Evolutionary conservation across 306 rosid genomes (phyloP).

Genomic region (Vicia sativa): DNA sequence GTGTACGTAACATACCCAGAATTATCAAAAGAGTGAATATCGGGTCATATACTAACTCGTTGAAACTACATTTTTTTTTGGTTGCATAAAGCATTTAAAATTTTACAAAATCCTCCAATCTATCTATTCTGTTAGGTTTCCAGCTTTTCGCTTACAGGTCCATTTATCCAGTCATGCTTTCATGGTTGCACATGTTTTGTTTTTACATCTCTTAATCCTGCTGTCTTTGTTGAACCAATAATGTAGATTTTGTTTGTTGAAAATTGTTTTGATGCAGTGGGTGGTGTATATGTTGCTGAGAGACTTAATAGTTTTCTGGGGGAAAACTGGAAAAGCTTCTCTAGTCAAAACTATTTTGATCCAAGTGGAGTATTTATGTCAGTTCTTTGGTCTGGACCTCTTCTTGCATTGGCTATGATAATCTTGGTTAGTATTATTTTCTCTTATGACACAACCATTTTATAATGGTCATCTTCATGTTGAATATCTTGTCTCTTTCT

Average conservation of each 20-base stretch:
- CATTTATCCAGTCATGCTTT: constrained; percentile 9
- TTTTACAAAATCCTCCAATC: too few relatives aligned
- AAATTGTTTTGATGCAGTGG: constrained; percentile 63
- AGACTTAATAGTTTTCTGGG: constrained; percentile 57
- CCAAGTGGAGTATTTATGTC: constrained; percentile 80
- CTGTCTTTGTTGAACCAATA: constrained; percentile 14
- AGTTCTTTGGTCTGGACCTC: constrained; percentile 92
- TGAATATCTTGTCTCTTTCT: constrained; percentile 30
- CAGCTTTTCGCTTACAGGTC: not conserved
- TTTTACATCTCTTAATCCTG: constrained; percentile 14
- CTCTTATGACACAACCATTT: not conserved
- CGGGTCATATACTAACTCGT: not conserved
- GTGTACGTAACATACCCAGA: constrained; percentile 49
- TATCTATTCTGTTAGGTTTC: not conserved
- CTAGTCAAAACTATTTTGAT: constrained; percentile 90
- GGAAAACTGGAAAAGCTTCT: constrained; percentile 79
- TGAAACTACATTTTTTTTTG: not conserved
- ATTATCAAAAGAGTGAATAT: constrained; percentile 19
- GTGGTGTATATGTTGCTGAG: constrained; percentile 89
- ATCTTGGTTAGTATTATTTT: constrained; percentile 70
- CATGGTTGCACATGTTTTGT: not conserved
- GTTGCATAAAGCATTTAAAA: too few relatives aligned
- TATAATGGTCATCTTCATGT: not conserved
- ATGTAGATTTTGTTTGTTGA: constrained; percentile 28
- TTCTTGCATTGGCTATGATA: constrained; percentile 78